Evolutionary conservation across 768 basidiomycete species (phyloP).

Genomic region (Phaffia tasmanica): DNA sequence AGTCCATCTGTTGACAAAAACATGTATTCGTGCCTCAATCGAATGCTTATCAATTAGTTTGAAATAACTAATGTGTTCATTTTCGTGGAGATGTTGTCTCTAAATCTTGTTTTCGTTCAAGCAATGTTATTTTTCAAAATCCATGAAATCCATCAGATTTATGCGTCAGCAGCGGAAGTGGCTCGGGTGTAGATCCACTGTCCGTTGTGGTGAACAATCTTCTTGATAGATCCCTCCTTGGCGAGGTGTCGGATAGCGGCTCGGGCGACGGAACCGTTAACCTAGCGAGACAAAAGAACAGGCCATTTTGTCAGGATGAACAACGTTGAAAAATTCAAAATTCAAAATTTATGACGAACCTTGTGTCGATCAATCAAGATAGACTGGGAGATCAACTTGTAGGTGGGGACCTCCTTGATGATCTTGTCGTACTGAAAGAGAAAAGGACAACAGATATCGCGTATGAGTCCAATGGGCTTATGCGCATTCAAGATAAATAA

Average conservation of each 20-base stretch:
- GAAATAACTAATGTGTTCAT: too few relatives aligned
- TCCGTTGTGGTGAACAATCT: constrained; percentile 85
- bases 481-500: constrained; percentile 27
- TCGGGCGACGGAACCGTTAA: constrained; percentile 90
- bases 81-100: too few relatives aligned
- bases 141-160: too few relatives aligned
- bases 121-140: neutral
- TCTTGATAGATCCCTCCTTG: constrained; percentile 88
- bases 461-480: neutral
- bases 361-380: constrained; percentile 98
- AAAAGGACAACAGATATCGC: too few relatives aligned
- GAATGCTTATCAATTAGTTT: too few relatives aligned
- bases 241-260: constrained; percentile 81
- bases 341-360: constrained; percentile 22
- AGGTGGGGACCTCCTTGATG: constrained; percentile 95
- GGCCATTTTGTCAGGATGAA: neutral
- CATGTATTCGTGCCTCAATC: too few relatives aligned
- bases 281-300: constrained; percentile 26
- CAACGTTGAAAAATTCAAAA: neutral
- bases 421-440: constrained; percentile 43
- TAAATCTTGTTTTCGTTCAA: neutral
- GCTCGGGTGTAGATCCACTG: constrained; percentile 92
- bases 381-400: constrained; percentile 91
- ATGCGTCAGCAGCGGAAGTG: too few relatives aligned
- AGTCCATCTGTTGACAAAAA: too few relatives aligned